Conservation (phyloP, 768 basidiomycete genomes). For the Leccinum uliginosum region DNA sequence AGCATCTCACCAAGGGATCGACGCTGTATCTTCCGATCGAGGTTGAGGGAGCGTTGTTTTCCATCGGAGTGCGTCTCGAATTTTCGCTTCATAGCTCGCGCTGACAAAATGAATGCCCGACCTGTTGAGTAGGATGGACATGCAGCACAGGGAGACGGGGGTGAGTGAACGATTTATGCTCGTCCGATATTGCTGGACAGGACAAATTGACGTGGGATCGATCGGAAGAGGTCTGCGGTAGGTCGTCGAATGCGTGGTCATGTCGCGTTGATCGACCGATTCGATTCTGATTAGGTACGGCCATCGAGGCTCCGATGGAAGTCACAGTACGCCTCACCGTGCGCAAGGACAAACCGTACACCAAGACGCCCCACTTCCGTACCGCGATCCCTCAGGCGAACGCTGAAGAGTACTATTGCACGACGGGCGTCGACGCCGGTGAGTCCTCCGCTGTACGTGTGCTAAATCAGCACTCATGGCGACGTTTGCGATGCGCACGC, state of each 20-base stretch:
- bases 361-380: constrained; percentile 53
- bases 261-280: not conserved
- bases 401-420: constrained; percentile 46
- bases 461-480: not conserved
- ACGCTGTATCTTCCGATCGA: constrained; percentile 55
- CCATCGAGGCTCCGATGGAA: constrained; percentile 61
- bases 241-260: constrained; percentile 11
- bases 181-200: not conserved
- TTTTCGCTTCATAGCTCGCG: not conserved
- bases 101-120: not conserved
- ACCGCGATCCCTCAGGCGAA: constrained; percentile 23
- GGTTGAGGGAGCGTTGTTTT: constrained; percentile 57
- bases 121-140: constrained; percentile 48
- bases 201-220: not conserved
- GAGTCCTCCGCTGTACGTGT: not conserved
- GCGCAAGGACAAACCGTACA: constrained; percentile 52
- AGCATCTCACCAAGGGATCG: constrained; percentile 50
- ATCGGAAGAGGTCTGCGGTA: constrained; percentile 54
- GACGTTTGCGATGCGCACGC: not conserved
- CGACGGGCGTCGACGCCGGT: constrained; percentile 52
- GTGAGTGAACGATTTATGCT: constrained; percentile 28
- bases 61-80: constrained; percentile 43
- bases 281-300: constrained; percentile 39
- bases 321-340: constrained; percentile 53
- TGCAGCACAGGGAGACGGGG: constrained; percentile 65